Evolutionary conservation across 495 filamentous ascomycete species (phyloP).

Genomic region (Hypoxylon trugodes): DNA sequence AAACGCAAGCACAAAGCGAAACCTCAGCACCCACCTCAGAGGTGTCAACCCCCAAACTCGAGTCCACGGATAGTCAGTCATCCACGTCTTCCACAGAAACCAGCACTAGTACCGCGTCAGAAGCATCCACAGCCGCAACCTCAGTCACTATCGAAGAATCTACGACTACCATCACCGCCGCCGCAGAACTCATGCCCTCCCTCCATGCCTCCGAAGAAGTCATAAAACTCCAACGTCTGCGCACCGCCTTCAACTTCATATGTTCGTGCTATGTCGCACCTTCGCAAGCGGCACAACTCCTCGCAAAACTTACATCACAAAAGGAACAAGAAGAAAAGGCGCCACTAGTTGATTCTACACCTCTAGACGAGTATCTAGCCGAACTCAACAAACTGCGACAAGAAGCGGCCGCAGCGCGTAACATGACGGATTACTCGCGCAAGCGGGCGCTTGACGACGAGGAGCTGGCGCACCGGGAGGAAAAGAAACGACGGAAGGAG

Average conservation of each 20-base stretch:
- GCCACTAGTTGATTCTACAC: slow-evolving; percentile 67
- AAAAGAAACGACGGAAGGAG: slow-evolving; percentile 76
- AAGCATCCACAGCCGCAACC: slow-evolving; percentile 54
- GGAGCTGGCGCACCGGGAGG: slow-evolving; percentile 76
- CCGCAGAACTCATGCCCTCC: slow-evolving; percentile 50
- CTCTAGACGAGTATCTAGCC: slow-evolving; percentile 72
- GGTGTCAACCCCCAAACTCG: slow-evolving; percentile 37
- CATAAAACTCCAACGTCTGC: slow-evolving; percentile 71
- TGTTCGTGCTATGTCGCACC: slow-evolving; percentile 73
- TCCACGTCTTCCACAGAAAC: slow-evolving; percentile 48
- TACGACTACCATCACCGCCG: slow-evolving; percentile 12
- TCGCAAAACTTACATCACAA: slow-evolving; percentile 59
- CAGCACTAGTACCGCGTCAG: slow-evolving; percentile 49
- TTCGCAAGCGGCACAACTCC: slow-evolving; percentile 58
- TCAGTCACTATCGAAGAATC: slow-evolving; percentile 43
- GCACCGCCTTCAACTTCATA: slow-evolving; percentile 79
- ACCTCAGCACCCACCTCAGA: slow-evolving; percentile 46
- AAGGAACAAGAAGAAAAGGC: slow-evolving; percentile 40
- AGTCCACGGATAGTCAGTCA: slow-evolving; percentile 50
- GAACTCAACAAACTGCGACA: slow-evolving; percentile 69
- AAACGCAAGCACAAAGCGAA: slow-evolving; percentile 34
- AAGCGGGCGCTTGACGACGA: slow-evolving; percentile 78
- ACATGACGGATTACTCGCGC: slow-evolving; percentile 73
- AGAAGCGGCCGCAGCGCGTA: slow-evolving; percentile 72
- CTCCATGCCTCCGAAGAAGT: slow-evolving; percentile 62